Evolutionary conservation across 805 yeast species (phyloP).

Genomic region (Cyberlindnera euphorbiae): DNA sequence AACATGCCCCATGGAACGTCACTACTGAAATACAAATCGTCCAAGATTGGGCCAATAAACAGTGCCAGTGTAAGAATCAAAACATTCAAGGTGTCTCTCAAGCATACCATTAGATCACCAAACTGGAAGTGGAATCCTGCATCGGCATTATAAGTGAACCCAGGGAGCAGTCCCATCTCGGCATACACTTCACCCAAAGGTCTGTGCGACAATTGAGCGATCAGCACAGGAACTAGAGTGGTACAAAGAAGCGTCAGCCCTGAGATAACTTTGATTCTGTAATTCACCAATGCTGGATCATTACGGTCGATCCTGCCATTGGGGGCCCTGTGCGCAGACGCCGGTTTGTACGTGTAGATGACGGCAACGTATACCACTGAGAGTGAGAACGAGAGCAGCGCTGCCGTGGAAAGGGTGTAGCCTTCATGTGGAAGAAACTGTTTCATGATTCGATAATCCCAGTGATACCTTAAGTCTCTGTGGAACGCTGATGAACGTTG

Average conservation of each 20-base stretch:
- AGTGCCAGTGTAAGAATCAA: slow-evolving; percentile 34
- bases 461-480: no score
- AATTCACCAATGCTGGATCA: slow-evolving; percentile 37
- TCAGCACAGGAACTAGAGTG: slow-evolving; percentile 6
- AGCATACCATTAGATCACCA: slow-evolving; percentile 8
- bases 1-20: slow-evolving; percentile 9
- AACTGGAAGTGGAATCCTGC: slow-evolving; percentile 1
- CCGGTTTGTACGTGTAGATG: slow-evolving; percentile 29
- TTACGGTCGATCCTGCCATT: slow-evolving; percentile 30
- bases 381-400: slow-evolving; percentile 28
- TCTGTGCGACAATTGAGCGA: slow-evolving; percentile 7
- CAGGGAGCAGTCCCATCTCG: slow-evolving; percentile 35
- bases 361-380: slow-evolving; percentile 44
- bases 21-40: slow-evolving; percentile 27
- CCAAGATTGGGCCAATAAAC: slow-evolving; percentile 45
- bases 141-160: slow-evolving; percentile 19
- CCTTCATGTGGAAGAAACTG: background rate
- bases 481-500: no score
- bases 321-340: background rate
- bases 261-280: slow-evolving; percentile 36
- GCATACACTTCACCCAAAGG: slow-evolving; percentile 10
- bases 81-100: slow-evolving; percentile 17
- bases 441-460: no score
- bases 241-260: slow-evolving; percentile 8
- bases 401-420: slow-evolving; percentile 9